Evolutionary conservation across 805 yeast species (phyloP).

Genomic region (Candida maris): DNA sequence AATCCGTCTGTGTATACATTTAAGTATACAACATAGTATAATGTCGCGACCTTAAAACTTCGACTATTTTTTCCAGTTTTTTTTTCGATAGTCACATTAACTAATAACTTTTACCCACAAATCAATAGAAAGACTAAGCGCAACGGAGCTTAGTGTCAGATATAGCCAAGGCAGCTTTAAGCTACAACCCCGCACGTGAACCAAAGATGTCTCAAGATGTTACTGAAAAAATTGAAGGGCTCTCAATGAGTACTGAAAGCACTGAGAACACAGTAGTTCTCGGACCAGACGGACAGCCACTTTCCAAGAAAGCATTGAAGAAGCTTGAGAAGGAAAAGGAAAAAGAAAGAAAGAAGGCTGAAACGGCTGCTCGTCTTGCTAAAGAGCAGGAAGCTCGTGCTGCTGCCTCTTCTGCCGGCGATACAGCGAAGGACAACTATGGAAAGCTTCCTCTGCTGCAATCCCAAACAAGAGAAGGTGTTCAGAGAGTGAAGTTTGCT

Average conservation of each 20-base stretch:
- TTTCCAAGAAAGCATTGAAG: conserved; percentile 91
- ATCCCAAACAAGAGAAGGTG: conserved; percentile 63
- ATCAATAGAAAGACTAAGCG: no score
- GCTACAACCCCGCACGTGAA: no score
- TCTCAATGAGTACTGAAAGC: conserved; percentile 16
- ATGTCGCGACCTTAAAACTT: no score
- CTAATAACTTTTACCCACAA: no score
- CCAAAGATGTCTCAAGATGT: conserved; percentile 29
- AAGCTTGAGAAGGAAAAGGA: conserved; percentile 91
- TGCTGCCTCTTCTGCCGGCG: conserved; percentile 65
- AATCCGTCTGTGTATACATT: no score
- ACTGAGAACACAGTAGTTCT: conserved; percentile 20
- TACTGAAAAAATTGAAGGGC: conserved; percentile 25
- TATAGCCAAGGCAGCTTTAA: no score
- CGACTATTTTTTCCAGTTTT: no score
- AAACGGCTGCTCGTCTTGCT: conserved; percentile 83
- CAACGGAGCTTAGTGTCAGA: no score
- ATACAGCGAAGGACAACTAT: conserved; percentile 82
- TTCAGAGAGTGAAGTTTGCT: conserved; percentile 54
- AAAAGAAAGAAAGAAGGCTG: conserved; percentile 90
- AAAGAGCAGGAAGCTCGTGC: conserved; percentile 81
- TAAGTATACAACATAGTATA: no score
- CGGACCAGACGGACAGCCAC: conserved; percentile 73
- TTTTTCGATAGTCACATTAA: no score
- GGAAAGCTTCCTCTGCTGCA: conserved; percentile 88